These are phyloP conservation scores for Mortierella antarctica DNA, from an alignment of 192 early-diverging fungal genomes.

Conservation along the genomic window DNA sequence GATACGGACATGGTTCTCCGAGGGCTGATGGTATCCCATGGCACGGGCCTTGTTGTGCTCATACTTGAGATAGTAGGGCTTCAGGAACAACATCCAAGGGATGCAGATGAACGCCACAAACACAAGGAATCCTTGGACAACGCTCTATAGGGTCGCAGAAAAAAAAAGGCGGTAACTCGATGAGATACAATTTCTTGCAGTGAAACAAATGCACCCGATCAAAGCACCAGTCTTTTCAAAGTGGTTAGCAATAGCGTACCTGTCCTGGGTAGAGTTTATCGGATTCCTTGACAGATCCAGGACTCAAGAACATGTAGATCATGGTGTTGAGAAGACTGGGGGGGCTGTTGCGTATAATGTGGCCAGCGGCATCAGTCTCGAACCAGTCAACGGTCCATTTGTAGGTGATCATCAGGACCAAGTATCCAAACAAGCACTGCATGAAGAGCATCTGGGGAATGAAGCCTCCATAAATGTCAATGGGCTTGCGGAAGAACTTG, in stretches of 20 bases:
- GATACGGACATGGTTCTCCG: slow-evolving; percentile 59
- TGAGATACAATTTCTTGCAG: neutral
- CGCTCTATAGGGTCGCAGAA: slow-evolving; percentile 34
- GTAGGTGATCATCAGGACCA: slow-evolving; percentile 89
- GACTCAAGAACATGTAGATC: slow-evolving; percentile 99
- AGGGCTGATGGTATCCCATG: slow-evolving; percentile 78
- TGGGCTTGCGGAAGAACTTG: slow-evolving; percentile 84
- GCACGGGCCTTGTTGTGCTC: slow-evolving; percentile 83
- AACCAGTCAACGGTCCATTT: slow-evolving; percentile 97
- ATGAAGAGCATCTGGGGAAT: slow-evolving; percentile 96
- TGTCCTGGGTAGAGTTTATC: slow-evolving; percentile 90
- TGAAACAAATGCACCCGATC: neutral
- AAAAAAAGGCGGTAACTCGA: neutral
- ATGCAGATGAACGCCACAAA: slow-evolving; percentile 88
- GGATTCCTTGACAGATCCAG: slow-evolving; percentile 76
- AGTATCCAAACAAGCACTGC: slow-evolving; percentile 95
- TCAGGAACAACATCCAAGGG: slow-evolving; percentile 97
- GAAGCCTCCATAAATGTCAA: slow-evolving; percentile 88
- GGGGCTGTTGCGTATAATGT: slow-evolving; percentile 75
- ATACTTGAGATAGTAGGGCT: slow-evolving; percentile 86
- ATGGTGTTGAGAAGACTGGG: slow-evolving; percentile 97
- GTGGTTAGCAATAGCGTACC: slow-evolving; percentile 37
- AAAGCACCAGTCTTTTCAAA: neutral
- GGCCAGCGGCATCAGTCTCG: slow-evolving; percentile 72
- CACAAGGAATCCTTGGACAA: slow-evolving; percentile 84